A percentile compares a stretch with the other conserved stretches of the same genome.
Evolutionary conservation across 352 stramenopile species (phyloP).

Genomic region (Pythium periplocum): DNA sequence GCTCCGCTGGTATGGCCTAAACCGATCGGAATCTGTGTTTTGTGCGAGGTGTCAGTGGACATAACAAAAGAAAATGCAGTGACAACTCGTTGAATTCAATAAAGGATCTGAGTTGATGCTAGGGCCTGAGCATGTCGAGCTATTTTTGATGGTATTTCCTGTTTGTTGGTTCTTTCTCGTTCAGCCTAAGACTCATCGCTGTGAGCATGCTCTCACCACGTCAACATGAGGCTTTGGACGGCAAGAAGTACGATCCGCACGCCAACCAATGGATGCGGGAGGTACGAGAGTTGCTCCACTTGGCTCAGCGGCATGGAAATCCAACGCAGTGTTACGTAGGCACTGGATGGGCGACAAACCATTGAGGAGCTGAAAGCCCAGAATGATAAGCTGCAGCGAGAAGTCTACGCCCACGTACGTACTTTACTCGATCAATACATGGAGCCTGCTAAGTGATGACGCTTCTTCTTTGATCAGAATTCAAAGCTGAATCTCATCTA

Average conservation of each 20-base stretch:
- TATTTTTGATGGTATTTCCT: no score
- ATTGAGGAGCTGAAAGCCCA: constrained; percentile 52
- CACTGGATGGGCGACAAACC: constrained; percentile 36
- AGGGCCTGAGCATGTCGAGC: no score
- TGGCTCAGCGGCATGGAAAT: not conserved
- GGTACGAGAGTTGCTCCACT: constrained; percentile 14
- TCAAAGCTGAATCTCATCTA: constrained; percentile 55
- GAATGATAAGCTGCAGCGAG: constrained; percentile 57
- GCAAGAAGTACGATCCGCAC: constrained; percentile 42
- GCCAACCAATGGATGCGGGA: constrained; percentile 67
- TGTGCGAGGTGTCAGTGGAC: no score
- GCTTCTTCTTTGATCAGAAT: no score
- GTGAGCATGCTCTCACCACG: constrained; percentile 29
- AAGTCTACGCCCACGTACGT: constrained; percentile 45
- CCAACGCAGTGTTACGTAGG: constrained; percentile 15
- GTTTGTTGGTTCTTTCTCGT: constrained; percentile 2
- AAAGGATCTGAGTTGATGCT: no score
- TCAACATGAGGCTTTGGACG: constrained; percentile 18
- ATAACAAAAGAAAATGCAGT: no score
- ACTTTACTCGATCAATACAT: no score
- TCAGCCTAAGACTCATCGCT: constrained; percentile 5
- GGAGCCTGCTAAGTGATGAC: no score
- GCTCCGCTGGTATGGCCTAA: not conserved
- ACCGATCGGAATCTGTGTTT: no score
- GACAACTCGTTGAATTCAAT: no score